Evolutionary conservation across 768 basidiomycete species (phyloP).

Genomic region (Leccinum incarnatum): DNA sequence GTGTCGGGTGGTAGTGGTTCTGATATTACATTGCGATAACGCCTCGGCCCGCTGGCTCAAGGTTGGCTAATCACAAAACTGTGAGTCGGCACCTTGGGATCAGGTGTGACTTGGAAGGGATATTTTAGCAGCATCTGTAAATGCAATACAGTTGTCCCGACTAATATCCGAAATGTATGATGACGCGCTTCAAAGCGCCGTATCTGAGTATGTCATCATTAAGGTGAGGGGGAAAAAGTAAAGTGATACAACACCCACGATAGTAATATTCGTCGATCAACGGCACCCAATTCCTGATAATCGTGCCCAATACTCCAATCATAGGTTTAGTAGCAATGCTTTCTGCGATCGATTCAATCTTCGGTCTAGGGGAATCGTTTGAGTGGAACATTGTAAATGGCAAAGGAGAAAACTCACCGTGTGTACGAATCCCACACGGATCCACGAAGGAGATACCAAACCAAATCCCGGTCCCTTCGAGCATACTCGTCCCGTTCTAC

Average conservation of each 20-base stretch:
- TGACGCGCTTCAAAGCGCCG: constrained; percentile 39
- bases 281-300: constrained; percentile 84
- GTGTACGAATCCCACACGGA: constrained; percentile 83
- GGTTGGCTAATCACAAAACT: background rate
- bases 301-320: constrained; percentile 63
- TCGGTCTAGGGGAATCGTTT: constrained; percentile 49
- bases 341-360: constrained; percentile 62
- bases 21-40: background rate
- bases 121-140: background rate
- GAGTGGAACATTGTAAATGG: background rate
- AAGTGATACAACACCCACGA: constrained; percentile 50
- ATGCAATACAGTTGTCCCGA: constrained; percentile 1
- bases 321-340: constrained; percentile 56
- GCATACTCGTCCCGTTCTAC: constrained; percentile 80
- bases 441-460: constrained; percentile 85
- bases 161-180: constrained; percentile 1
- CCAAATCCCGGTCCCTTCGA: constrained; percentile 73
- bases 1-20: background rate
- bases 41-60: background rate
- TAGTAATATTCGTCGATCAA: constrained; percentile 90
- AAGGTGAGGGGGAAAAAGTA: background rate
- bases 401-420: constrained; percentile 41
- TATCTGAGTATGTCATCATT: constrained; percentile 30
- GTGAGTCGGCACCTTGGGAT: background rate
- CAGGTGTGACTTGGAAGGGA: background rate